Conservation (phyloP, 371 early-diverging fungal species). For the Circinella minor region DNA sequence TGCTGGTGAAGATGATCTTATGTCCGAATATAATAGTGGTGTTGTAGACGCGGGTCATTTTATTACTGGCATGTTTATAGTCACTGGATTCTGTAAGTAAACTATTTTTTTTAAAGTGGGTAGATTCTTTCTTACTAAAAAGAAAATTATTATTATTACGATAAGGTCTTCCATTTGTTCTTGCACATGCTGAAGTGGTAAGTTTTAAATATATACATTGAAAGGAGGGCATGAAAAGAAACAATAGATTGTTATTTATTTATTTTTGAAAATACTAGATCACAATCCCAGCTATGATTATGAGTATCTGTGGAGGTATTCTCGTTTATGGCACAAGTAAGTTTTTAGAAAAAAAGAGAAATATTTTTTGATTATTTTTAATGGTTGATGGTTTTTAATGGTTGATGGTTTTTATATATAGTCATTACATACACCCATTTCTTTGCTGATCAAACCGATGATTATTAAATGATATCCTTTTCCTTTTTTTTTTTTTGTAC, state of each 20-base stretch:
- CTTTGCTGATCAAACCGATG: conserved; percentile 47
- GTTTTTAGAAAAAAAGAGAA: conserved; percentile 16
- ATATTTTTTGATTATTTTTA: no score
- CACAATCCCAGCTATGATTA: conserved; percentile 80
- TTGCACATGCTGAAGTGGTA: conserved; percentile 77
- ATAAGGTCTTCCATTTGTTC: conserved; percentile 69
- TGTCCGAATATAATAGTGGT: conserved; percentile 80
- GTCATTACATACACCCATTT: conserved; percentile 57
- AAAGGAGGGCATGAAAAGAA: no score
- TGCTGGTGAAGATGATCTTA: conserved; percentile 74
- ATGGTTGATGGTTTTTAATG: background rate
- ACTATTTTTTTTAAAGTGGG: background rate
- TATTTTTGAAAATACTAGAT: conserved; percentile 39
- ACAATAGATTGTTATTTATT: no score
- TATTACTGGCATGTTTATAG: conserved; percentile 88
- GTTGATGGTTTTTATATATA: conserved; percentile 8
- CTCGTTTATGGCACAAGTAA: conserved; percentile 87
- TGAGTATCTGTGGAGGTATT: conserved; percentile 87
- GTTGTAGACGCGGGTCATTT: conserved; percentile 90
- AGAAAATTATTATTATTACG: background rate
- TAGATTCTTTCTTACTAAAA: background rate
- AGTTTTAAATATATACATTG: conserved; percentile 12
- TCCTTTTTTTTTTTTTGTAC: background rate
- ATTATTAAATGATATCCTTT: conserved; percentile 35
- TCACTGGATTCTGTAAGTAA: conserved; percentile 91